Evolutionary conservation across 164 flowering plant genomes (phyloP).

Genomic region (Tetrastigma voinierianum): DNA sequence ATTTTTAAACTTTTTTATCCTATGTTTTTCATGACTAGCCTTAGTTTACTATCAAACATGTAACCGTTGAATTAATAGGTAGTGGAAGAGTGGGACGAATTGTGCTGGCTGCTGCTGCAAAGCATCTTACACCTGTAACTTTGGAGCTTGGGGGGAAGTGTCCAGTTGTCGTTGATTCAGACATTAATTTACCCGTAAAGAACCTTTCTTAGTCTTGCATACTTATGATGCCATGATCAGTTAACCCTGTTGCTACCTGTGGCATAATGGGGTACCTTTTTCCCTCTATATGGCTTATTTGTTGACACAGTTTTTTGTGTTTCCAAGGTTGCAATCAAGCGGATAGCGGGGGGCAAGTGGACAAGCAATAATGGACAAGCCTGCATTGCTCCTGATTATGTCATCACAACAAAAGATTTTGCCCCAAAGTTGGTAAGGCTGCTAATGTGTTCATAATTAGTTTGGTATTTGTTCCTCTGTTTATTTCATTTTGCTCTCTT

Average conservation of each 20-base stretch:
- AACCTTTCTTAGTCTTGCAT: neutral
- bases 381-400: slow-evolving; percentile 62
- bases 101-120: slow-evolving; percentile 90
- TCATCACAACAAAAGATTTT: slow-evolving; percentile 56
- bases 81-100: slow-evolving; percentile 78
- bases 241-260: no score
- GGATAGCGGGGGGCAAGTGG: slow-evolving; percentile 68
- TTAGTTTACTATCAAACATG: neutral
- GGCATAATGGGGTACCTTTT: no score
- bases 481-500: slow-evolving; percentile 2
- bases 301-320: slow-evolving; percentile 9
- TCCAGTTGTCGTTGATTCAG: slow-evolving; percentile 83
- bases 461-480: neutral
- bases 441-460: neutral
- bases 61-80: slow-evolving; percentile 42
- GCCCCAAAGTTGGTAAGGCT: slow-evolving; percentile 67
- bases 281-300: neutral
- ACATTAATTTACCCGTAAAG: slow-evolving; percentile 55
- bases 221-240: neutral
- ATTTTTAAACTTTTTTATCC: neutral
- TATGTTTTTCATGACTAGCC: neutral
- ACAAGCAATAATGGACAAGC: slow-evolving; percentile 73
- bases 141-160: slow-evolving; percentile 98
- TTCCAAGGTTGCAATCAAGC: slow-evolving; percentile 63
- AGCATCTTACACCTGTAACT: slow-evolving; percentile 90